These are phyloP conservation scores for Trichoderma guizhouense DNA, from an alignment of 2,329 filamentous ascomycete species.

Conservation along the genomic window DNA sequence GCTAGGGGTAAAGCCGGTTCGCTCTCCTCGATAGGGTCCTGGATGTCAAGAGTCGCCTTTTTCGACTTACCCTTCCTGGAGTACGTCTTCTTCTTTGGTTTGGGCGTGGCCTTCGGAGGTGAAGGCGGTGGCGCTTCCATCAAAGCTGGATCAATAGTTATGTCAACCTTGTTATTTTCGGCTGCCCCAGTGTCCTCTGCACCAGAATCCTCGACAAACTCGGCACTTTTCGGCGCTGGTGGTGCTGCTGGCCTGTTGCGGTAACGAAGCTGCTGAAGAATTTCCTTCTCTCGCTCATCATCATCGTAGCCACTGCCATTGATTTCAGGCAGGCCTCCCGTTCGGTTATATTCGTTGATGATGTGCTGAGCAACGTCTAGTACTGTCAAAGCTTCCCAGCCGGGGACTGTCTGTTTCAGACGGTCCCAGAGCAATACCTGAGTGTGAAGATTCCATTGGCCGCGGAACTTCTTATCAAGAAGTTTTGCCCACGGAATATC, in stretches of 20 bases:
- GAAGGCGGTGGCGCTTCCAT: constrained; percentile 20
- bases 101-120: constrained; percentile 28
- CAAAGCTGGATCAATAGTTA: constrained; percentile 34
- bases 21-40: constrained; percentile 34
- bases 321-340: constrained; percentile 34
- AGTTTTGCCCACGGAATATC: constrained; percentile 51
- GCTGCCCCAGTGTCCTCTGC: constrained; percentile 24
- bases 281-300: constrained; percentile 31
- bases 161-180: constrained; percentile 24
- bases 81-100: constrained; percentile 26
- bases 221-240: constrained; percentile 25
- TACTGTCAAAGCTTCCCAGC: constrained; percentile 30
- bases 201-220: constrained; percentile 32
- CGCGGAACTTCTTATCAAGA: constrained; percentile 39
- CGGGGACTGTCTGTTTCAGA: constrained; percentile 35
- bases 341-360: constrained; percentile 34
- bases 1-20: constrained; percentile 19
- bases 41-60: constrained; percentile 24
- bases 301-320: constrained; percentile 31
- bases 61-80: constrained; percentile 25
- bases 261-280: constrained; percentile 26
- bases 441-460: constrained; percentile 37
- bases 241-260: neutral
- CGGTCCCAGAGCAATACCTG: constrained; percentile 41
- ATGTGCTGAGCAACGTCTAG: constrained; percentile 37